Conservation (phyloP, 495 filamentous ascomycete genomes). For the Hypoxylon perforatum region DNA sequence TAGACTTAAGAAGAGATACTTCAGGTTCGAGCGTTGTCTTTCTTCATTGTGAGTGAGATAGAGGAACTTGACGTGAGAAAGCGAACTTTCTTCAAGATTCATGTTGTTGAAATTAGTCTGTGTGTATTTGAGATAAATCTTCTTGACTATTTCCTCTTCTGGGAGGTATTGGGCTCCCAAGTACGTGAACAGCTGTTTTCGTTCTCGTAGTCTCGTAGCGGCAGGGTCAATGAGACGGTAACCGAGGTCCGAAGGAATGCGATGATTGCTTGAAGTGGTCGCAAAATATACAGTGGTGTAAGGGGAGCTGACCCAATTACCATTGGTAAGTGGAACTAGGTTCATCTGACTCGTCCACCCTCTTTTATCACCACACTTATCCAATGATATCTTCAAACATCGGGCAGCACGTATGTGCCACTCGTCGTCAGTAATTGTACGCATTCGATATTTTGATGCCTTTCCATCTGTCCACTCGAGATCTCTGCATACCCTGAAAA, state of each 20-base stretch:
- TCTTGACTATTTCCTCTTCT: not conserved
- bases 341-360: constrained; percentile 19
- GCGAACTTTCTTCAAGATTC: constrained; percentile 25
- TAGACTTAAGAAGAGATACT: constrained; percentile 22
- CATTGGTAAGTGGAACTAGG: constrained; percentile 29
- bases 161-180: constrained; percentile 36
- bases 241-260: constrained; percentile 42
- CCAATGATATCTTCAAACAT: constrained; percentile 8
- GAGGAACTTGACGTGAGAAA: constrained; percentile 45
- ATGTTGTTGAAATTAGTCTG: constrained; percentile 1
- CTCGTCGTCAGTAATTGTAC: constrained; percentile 8
- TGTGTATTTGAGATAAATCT: constrained; percentile 18
- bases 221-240: constrained; percentile 30
- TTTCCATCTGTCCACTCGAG: no score
- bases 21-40: not conserved
- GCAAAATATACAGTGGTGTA: constrained; percentile 38
- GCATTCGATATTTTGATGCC: constrained; percentile 16
- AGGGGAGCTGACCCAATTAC: constrained; percentile 23
- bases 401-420: constrained; percentile 41
- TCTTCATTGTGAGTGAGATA: constrained; percentile 43
- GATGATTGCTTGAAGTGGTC: constrained; percentile 7
- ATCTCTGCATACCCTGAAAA: constrained; percentile 7
- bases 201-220: constrained; percentile 22
- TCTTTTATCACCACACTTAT: not conserved
- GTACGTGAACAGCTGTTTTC: constrained; percentile 41